Conservation (phyloP, 345 rosid genomes). For the Lenwebbia sp. region DNA sequence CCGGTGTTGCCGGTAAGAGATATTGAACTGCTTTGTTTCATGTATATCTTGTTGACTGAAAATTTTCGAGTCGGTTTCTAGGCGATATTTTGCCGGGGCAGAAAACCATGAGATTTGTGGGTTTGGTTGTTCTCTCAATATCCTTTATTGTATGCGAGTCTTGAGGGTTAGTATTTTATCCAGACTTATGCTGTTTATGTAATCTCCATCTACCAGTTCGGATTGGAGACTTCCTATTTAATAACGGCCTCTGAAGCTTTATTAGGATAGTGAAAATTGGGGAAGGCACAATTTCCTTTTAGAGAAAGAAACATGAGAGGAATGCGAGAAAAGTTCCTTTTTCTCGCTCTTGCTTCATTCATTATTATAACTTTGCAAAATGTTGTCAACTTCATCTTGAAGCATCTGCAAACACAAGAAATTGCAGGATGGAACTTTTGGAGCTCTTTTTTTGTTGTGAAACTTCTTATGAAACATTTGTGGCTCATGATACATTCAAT, state of each 20-base stretch:
- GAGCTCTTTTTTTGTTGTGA: background rate
- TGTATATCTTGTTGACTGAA: background rate
- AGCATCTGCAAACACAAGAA: background rate
- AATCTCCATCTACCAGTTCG: background rate
- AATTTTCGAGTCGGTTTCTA: background rate
- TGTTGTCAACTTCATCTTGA: background rate
- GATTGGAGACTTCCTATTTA: background rate
- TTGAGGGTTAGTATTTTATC: background rate
- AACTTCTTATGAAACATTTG: background rate
- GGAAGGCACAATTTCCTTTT: background rate
- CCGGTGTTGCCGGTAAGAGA: constrained; percentile 54
- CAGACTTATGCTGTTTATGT: background rate
- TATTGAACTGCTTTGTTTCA: background rate
- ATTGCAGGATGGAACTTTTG: background rate
- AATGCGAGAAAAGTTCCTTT: background rate
- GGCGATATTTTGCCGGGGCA: background rate
- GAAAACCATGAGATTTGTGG: background rate
- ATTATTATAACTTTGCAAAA: background rate
- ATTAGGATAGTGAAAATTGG: background rate
- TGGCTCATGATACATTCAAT: background rate
- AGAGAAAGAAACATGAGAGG: background rate
- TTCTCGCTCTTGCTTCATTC: background rate
- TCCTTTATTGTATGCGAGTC: background rate
- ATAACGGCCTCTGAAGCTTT: background rate
- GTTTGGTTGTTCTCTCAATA: background rate